phyloP scores from a whole-genome alignment of 2,329 filamentous ascomycete species.

The Coniochaeta sp. region DNA sequence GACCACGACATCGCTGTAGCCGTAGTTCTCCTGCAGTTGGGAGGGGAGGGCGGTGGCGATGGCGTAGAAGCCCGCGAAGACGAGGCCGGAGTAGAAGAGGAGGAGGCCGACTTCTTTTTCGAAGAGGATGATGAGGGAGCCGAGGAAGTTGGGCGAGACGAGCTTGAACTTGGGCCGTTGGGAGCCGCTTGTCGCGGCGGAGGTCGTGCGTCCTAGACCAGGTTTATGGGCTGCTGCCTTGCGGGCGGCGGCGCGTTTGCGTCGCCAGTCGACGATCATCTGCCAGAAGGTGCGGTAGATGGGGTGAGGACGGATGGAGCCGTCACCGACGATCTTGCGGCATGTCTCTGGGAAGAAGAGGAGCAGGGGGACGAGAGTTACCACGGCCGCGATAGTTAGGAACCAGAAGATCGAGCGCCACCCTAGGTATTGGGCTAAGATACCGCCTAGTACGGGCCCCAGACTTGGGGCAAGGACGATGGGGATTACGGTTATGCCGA shows the following conservation, averaged over 20 bases:
- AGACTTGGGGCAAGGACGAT: slow-evolving; percentile 33
- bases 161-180: slow-evolving; percentile 32
- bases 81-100: slow-evolving; percentile 33
- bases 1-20: slow-evolving; percentile 47
- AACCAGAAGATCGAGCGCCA: slow-evolving; percentile 50
- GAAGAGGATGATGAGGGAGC: slow-evolving; percentile 69
- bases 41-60: slow-evolving; percentile 37
- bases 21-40: slow-evolving; percentile 45
- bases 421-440: slow-evolving; percentile 38
- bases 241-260: background rate
- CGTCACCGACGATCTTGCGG: slow-evolving; percentile 35
- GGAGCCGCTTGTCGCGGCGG: slow-evolving; percentile 23
- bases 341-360: slow-evolving; percentile 39
- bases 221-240: background rate
- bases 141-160: slow-evolving; percentile 62
- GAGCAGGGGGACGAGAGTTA: slow-evolving; percentile 27
- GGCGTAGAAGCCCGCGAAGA: slow-evolving; percentile 44
- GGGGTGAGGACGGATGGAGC: slow-evolving; percentile 26
- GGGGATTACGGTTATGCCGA: slow-evolving; percentile 44
- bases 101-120: slow-evolving; percentile 69
- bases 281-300: slow-evolving; percentile 19
- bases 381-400: slow-evolving; percentile 28
- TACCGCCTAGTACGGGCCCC: slow-evolving; percentile 42
- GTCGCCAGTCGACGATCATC: slow-evolving; percentile 12
- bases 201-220: slow-evolving; percentile 23